Percentiles rank a stretch among this genome's conserved stretches.
Evolutionary conservation across 352 stramenopile genomes (phyloP).

Genomic region (Phytopythium ostracodes): DNA sequence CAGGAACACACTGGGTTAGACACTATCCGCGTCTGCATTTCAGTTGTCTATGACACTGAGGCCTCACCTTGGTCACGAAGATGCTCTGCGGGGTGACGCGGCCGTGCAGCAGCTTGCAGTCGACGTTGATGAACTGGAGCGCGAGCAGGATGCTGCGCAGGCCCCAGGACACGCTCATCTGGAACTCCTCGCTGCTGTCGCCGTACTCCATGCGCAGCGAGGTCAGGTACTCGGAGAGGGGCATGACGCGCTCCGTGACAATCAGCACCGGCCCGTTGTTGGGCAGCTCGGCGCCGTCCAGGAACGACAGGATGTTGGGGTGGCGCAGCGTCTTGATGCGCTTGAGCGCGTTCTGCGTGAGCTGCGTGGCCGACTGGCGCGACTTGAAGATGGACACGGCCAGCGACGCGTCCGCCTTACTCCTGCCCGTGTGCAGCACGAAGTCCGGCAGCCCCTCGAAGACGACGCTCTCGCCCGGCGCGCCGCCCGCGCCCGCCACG

Average conservation of each 20-base stretch:
- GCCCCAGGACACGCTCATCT: slow-evolving; percentile 91
- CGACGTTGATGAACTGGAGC: slow-evolving; percentile 92
- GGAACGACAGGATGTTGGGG: slow-evolving; percentile 90
- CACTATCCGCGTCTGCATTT: not conserved
- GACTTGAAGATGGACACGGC: slow-evolving; percentile 93
- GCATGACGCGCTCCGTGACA: slow-evolving; percentile 92
- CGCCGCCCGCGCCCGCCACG: slow-evolving; percentile 39
- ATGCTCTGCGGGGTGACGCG: slow-evolving; percentile 88
- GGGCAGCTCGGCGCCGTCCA: slow-evolving; percentile 74
- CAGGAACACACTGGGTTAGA: no score
- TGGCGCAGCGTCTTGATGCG: slow-evolving; percentile 93
- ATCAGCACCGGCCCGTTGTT: slow-evolving; percentile 90
- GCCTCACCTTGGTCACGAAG: slow-evolving; percentile 89
- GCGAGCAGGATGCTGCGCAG: slow-evolving; percentile 90
- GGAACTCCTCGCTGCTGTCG: slow-evolving; percentile 56
- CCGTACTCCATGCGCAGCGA: slow-evolving; percentile 60
- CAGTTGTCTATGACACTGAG: not conserved
- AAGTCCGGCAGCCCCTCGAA: slow-evolving; percentile 75
- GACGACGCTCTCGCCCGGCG: slow-evolving; percentile 32
- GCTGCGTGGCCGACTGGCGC: slow-evolving; percentile 61
- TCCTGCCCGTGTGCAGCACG: slow-evolving; percentile 81
- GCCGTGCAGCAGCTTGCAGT: slow-evolving; percentile 93
- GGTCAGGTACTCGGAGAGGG: slow-evolving; percentile 88
- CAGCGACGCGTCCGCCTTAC: slow-evolving; percentile 72
- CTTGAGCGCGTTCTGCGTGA: slow-evolving; percentile 90